Conservation (phyloP, 2,329 filamentous ascomycete genomes). For the Colletotrichum musicola region DNA sequence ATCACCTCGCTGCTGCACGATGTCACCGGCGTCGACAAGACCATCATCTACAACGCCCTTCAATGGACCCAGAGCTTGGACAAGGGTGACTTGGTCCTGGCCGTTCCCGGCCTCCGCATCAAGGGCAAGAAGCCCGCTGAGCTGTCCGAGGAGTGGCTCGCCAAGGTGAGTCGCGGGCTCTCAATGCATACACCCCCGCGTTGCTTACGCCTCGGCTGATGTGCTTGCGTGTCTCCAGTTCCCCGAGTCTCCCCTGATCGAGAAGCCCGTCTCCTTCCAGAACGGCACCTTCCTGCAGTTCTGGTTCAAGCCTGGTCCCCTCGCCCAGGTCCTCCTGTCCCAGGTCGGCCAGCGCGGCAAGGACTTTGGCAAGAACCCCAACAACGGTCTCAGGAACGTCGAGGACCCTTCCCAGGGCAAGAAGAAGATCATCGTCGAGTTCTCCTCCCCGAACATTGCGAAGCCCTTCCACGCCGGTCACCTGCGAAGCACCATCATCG, state of each 20-base stretch:
- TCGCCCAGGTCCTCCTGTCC: conserved; percentile 76
- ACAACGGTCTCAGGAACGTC: conserved; percentile 71
- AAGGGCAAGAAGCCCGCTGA: conserved; percentile 77
- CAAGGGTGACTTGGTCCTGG: conserved; percentile 84
- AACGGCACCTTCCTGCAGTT: conserved; percentile 79
- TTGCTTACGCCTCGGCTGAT: neutral
- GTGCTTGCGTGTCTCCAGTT: conserved; percentile 62
- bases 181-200: neutral
- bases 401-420: conserved; percentile 69
- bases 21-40: conserved; percentile 77
- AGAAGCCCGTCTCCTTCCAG: conserved; percentile 72
- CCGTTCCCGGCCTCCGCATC: conserved; percentile 82
- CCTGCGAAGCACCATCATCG: conserved; percentile 83
- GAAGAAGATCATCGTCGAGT: conserved; percentile 82
- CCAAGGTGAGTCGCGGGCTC: conserved; percentile 59
- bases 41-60: conserved; percentile 80
- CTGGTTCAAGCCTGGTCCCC: conserved; percentile 79
- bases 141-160: conserved; percentile 71
- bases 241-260: conserved; percentile 79
- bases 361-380: conserved; percentile 74
- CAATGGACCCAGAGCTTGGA: conserved; percentile 85
- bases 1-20: conserved; percentile 76
- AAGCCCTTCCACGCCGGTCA: conserved; percentile 88
- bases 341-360: conserved; percentile 73
- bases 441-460: conserved; percentile 88